phyloP scores from a whole-genome alignment of 1,284 basidiomycete species.

The Sphaerobolus stellatus region DNA sequence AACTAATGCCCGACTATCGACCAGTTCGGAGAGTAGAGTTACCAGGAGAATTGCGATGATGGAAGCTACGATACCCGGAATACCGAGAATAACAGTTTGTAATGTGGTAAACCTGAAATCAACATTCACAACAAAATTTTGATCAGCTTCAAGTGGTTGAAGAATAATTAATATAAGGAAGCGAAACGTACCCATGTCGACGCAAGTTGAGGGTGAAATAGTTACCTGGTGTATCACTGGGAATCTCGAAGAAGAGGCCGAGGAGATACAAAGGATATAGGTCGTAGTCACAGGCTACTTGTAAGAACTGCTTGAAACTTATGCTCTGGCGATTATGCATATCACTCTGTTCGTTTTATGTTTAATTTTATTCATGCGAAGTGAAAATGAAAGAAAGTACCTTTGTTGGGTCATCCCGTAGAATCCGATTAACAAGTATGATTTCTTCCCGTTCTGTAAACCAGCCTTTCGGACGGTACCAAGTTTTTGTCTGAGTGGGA shows the following conservation, averaged over 20 bases:
- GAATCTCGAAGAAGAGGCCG: slow-evolving; percentile 48
- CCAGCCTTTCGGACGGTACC: slow-evolving; percentile 71
- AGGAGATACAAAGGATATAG: slow-evolving; percentile 71
- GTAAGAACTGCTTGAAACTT: slow-evolving; percentile 52
- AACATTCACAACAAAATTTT: not conserved
- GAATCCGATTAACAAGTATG: slow-evolving; percentile 57
- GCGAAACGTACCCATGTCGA: slow-evolving; percentile 53
- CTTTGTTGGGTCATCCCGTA: slow-evolving; percentile 72
- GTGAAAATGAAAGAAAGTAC: slow-evolving; percentile 21
- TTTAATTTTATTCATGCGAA: not conserved
- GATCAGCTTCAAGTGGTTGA: not conserved
- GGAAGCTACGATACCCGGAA: slow-evolving; percentile 48
- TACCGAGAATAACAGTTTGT: slow-evolving; percentile 58
- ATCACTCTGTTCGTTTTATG: slow-evolving; percentile 47
- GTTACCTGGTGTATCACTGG: slow-evolving; percentile 45
- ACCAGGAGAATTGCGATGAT: slow-evolving; percentile 47
- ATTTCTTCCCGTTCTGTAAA: slow-evolving; percentile 57
- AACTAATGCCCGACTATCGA: slow-evolving; percentile 54
- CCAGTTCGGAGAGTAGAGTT: slow-evolving; percentile 47
- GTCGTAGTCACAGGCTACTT: slow-evolving; percentile 59
- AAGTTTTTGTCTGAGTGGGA: slow-evolving; percentile 65
- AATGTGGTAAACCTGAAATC: slow-evolving; percentile 55
- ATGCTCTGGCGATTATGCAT: slow-evolving; percentile 81
- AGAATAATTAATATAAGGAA: too few relatives aligned
- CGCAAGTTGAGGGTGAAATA: slow-evolving; percentile 66